Conservation (phyloP, 139 green algal genomes). For the Microglena sp. region DNA sequence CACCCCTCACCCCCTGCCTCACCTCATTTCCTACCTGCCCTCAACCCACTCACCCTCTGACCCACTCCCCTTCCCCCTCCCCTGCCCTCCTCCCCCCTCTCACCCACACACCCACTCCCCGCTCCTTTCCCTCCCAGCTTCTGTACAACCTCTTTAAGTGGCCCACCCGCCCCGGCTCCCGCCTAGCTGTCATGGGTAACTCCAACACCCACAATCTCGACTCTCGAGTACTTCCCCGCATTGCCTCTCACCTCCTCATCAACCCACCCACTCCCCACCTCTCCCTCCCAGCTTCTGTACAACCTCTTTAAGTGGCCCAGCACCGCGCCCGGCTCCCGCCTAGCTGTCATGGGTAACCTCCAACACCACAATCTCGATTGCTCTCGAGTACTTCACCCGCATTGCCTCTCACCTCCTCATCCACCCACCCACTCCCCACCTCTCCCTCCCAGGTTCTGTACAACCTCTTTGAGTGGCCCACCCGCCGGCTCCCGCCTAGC, state of each 20-base stretch:
- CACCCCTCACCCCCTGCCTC: too few species aligned
- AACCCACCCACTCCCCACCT: background rate
- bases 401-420: too few species aligned
- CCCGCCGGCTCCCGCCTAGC: constrained; percentile 48
- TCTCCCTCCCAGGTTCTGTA: constrained; percentile 76
- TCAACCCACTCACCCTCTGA: too few species aligned
- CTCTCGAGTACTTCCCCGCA: constrained; percentile 83
- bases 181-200: constrained; percentile 83
- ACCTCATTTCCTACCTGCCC: too few species aligned
- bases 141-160: constrained; percentile 99
- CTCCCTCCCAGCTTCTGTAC: constrained; percentile 77
- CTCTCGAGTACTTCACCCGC: constrained; percentile 78
- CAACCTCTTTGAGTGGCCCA: constrained; percentile 97
- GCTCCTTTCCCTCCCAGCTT: constrained; percentile 37
- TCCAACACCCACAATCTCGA: constrained; percentile 98
- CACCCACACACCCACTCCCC: too few species aligned
- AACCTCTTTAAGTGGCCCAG: constrained; percentile 96
- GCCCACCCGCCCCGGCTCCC: constrained; percentile 48
- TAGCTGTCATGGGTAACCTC: constrained; percentile 74
- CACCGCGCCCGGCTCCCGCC: constrained; percentile 32
- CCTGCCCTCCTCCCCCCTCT: background rate
- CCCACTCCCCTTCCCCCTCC: too few species aligned
- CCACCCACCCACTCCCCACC: background rate
- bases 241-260: too few species aligned
- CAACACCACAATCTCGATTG: constrained; percentile 77